phyloP scores from a whole-genome alignment of 345 rosid species.

The Eucalyptus melliodora region DNA sequence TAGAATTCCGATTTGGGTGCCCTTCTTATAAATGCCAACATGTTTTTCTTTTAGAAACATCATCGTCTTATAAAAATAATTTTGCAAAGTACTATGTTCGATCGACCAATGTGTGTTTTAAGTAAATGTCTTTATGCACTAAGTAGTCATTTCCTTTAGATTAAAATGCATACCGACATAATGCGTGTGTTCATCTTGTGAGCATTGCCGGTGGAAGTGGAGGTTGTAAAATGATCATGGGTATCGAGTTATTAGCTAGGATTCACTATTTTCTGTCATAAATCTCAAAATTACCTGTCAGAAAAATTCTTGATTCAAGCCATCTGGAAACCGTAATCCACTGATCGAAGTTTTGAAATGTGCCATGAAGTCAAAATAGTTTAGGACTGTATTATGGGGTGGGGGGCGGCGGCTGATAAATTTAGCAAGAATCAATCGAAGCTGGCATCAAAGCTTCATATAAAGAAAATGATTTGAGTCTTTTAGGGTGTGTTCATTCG shows the following conservation, averaged over 20 bases:
- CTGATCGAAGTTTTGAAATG: neutral
- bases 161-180: neutral
- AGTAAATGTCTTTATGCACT: neutral
- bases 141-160: neutral
- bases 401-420: neutral
- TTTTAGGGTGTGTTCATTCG: accelerated
- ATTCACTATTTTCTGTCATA: neutral
- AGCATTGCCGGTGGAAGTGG: neutral
- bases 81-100: neutral
- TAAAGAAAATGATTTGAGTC: neutral
- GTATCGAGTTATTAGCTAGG: neutral
- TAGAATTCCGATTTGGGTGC: neutral
- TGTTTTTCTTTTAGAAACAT: neutral
- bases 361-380: neutral
- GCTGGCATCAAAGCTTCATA: neutral
- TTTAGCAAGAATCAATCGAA: neutral
- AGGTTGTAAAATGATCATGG: neutral
- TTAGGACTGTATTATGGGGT: neutral
- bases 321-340: neutral
- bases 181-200: neutral
- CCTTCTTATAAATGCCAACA: neutral
- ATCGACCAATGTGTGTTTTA: neutral
- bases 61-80: neutral
- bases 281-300: neutral
- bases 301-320: neutral